Base-by-base conservation (phyloP, 441 rosid species). In the Theobroma grandiflorum region DNA sequence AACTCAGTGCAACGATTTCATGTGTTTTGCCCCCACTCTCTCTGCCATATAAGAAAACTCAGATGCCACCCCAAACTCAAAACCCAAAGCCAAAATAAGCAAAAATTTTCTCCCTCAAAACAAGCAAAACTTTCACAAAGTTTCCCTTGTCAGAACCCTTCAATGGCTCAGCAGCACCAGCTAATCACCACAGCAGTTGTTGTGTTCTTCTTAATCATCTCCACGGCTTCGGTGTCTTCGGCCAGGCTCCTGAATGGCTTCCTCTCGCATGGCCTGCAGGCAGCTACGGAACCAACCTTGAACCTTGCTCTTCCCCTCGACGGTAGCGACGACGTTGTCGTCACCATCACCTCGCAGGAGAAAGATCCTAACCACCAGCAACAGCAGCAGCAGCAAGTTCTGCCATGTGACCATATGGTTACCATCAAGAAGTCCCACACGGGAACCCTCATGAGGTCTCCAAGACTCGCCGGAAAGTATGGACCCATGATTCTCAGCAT, bases 401-500 rank as follows among this genome's bases (percentile, higher is more conserved):
- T n/a, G 58, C 45, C 74, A 38, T 65, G 81, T 57, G 66, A 58
- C 49, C 66, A 57, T 40, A 69, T 58, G 67, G 18, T 42, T 58
- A 1, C 22, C n/a, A 26, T 16, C 58, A 22, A 22, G 18, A 22
- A 50, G 42, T 16, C 49, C 31, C 53, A 20, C 0, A 45, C 43
- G 18, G 55, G 20, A 52, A 52, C 49, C 16, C 43, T 3, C 31
- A 26, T 26, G 18, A 52, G 52, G n/a, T 3, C 77, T 37, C 78
- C 69, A n/a, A 31, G 78, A 68, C 65, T 53, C 9, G 12, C 80
- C 50, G 84, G 86, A 20, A 85, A 63, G 31, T 82, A 83, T 40
- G 88, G 84, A 55, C 72, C 86, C 15, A 53, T 87, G 84, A 65
- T 90, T 85, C 77, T 93, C 71, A 85, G 75, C 62, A 68, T 76